These are phyloP conservation scores for Stylosanthes scabra DNA, from an alignment of 331 rosid species.

Conservation along the genomic window DNA sequence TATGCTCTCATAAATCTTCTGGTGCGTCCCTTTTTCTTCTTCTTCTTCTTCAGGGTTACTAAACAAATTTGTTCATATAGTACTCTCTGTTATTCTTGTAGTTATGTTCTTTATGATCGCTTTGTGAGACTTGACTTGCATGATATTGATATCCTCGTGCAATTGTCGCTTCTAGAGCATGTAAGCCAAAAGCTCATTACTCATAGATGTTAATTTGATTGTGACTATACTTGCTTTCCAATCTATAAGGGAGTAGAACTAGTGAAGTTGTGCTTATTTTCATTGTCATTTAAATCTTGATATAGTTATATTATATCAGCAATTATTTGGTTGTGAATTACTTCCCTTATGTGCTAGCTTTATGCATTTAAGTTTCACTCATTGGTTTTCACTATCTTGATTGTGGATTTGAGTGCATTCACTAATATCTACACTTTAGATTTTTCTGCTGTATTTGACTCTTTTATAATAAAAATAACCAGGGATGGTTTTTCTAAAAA, in stretches of 20 bases:
- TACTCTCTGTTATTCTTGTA: slow-evolving; percentile 28
- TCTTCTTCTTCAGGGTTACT: slow-evolving; percentile 2
- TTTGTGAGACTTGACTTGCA: slow-evolving; percentile 16
- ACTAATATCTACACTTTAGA: slow-evolving; percentile 11
- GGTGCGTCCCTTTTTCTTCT: slow-evolving; percentile 15
- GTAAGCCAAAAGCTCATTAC: background rate
- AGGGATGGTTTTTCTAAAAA: background rate
- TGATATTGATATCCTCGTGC: slow-evolving; percentile 19
- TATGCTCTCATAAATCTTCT: slow-evolving; percentile 39
- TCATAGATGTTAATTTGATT: slow-evolving; percentile 6
- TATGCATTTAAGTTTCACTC: background rate
- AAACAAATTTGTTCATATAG: slow-evolving; percentile 45
- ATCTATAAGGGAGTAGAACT: background rate
- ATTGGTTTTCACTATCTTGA: slow-evolving; percentile 1
- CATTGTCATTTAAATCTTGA: background rate
- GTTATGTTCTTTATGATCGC: background rate
- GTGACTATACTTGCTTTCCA: slow-evolving; percentile 11
- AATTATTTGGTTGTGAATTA: background rate
- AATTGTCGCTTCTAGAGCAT: slow-evolving; percentile 9
- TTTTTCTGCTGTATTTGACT: background rate
- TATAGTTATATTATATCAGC: background rate
- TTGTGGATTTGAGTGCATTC: slow-evolving; percentile 8
- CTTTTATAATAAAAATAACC: background rate
- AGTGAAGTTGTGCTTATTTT: slow-evolving; percentile 12
- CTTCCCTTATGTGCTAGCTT: background rate